Evolutionary conservation across 345 rosid genomes (phyloP).

Genomic region (Heritiera fomes): DNA sequence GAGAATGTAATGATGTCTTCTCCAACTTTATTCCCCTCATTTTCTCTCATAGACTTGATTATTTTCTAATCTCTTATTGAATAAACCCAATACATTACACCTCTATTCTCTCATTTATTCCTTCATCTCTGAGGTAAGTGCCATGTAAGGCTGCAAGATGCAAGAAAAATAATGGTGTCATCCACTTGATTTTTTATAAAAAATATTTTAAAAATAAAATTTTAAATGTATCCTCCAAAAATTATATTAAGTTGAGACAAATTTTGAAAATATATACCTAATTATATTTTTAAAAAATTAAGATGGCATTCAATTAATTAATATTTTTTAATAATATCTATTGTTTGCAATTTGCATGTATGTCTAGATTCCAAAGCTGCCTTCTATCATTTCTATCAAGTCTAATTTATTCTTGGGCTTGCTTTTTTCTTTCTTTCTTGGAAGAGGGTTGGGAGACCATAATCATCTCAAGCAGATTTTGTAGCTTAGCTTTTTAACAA

Average conservation of each 20-base stretch:
- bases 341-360: neutral
- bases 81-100: slow-evolving; percentile 22
- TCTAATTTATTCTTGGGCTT: neutral
- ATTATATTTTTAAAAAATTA: neutral
- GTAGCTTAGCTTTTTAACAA: slow-evolving; percentile 44
- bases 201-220: no score
- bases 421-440: neutral
- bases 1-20: slow-evolving; percentile 25
- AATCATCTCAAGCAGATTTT: slow-evolving; percentile 42
- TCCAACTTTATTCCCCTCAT: slow-evolving; percentile 14
- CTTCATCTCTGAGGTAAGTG: slow-evolving; percentile 16
- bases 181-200: no score
- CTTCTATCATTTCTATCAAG: neutral
- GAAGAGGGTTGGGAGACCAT: slow-evolving; percentile 38
- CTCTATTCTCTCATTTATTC: slow-evolving; percentile 15
- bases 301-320: neutral
- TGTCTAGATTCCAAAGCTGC: neutral
- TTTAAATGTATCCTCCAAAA: no score
- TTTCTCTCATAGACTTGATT: slow-evolving; percentile 19
- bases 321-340: no score
- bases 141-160: slow-evolving; percentile 20
- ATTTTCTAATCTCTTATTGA: slow-evolving; percentile 30
- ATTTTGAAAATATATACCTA: no score
- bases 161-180: neutral
- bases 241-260: no score